Percentiles rank a stretch among this genome's conserved stretches.
Conservation (phyloP, 78 protist species). For the Bigelowiella natans region DNA sequence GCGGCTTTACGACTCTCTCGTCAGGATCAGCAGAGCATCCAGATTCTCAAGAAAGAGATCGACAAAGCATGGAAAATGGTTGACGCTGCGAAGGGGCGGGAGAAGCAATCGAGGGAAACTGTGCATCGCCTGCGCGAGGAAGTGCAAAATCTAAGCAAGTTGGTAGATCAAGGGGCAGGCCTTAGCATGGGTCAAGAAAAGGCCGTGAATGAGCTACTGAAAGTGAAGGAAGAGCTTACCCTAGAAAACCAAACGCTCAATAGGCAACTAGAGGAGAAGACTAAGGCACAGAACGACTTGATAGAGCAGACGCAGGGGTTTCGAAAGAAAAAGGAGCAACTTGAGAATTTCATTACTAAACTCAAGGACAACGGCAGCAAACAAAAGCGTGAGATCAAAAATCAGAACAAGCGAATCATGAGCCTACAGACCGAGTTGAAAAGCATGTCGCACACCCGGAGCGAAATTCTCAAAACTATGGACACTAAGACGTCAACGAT, state of each 20-base stretch:
- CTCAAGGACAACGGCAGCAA: slow-evolving; percentile 28
- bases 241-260: slow-evolving; percentile 22
- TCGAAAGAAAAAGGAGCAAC: slow-evolving; percentile 28
- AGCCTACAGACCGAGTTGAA: slow-evolving; percentile 67
- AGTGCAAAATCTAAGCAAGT: slow-evolving; percentile 44
- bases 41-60: slow-evolving; percentile 55
- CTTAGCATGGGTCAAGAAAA: slow-evolving; percentile 62
- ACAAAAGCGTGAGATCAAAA: slow-evolving; percentile 63
- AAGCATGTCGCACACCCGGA: slow-evolving; percentile 25
- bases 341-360: slow-evolving; percentile 17
- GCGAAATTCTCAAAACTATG: background rate
- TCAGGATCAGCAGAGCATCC: slow-evolving; percentile 67
- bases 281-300: slow-evolving; percentile 36
- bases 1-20: slow-evolving; percentile 48
- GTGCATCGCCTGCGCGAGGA: slow-evolving; percentile 64
- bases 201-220: slow-evolving; percentile 56
- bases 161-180: slow-evolving; percentile 70
- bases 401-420: slow-evolving; percentile 37
- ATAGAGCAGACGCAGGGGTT: slow-evolving; percentile 35
- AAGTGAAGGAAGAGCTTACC: slow-evolving; percentile 57
- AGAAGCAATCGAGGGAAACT: slow-evolving; percentile 62
- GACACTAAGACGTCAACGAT: background rate
- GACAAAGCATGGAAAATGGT: slow-evolving; percentile 69
- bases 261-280: background rate
- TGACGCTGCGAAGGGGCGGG: slow-evolving; percentile 68